phyloP scores from a whole-genome alignment of 2,329 filamentous ascomycete genomes.

The Talaromyces marneffei region DNA sequence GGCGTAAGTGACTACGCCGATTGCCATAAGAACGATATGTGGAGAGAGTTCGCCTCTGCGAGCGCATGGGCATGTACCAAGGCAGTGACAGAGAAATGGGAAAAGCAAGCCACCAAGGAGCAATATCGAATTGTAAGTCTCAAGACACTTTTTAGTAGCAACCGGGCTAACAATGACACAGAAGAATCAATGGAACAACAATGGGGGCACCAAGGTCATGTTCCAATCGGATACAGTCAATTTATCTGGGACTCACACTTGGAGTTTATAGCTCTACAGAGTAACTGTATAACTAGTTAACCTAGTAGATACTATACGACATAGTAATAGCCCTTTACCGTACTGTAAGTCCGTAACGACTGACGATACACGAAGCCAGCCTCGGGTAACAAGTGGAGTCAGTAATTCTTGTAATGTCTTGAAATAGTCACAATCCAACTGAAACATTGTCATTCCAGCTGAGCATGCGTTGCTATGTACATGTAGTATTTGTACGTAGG shows the following conservation, averaged over 20 bases:
- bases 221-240: neutral
- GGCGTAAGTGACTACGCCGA: conserved; percentile 38
- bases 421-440: neutral
- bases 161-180: neutral
- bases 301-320: no score
- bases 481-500: no score
- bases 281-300: no score
- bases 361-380: neutral
- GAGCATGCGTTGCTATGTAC: neutral
- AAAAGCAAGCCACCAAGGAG: neutral
- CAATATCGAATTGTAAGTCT: neutral
- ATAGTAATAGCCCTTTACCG: neutral
- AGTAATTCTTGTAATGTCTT: neutral
- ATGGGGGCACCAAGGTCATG: neutral
- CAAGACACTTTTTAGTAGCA: neutral
- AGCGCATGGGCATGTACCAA: conserved; percentile 1
- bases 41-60: conserved; percentile 20
- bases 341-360: neutral
- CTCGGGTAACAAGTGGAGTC: neutral
- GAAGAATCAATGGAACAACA: conserved; percentile 2
- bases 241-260: neutral
- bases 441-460: neutral
- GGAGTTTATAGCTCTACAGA: neutral
- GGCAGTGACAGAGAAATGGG: neutral
- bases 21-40: conserved; percentile 34